Base-by-base conservation (phyloP, 2,329 filamentous ascomycete genomes). In the Claviceps monticola region DNA sequence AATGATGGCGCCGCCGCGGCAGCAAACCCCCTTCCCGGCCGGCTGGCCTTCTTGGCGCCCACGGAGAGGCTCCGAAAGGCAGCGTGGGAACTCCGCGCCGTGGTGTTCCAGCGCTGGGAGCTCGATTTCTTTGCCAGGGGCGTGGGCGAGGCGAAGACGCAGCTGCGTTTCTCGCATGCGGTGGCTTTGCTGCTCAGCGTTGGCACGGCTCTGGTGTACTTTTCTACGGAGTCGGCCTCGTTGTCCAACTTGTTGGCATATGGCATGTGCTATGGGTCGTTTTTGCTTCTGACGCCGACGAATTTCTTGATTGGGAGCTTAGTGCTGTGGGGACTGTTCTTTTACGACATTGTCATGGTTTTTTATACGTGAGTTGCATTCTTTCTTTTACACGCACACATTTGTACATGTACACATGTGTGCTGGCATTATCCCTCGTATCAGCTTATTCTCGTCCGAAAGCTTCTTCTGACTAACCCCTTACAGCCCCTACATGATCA, bases 271-370 rank as follows among this genome's bases (percentile, higher is more conserved):
- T 96, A 97, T 61, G 79, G 80, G 7, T 82, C 86, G 4, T 75
- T 96, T 51, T 80, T 91, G 59, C 70, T 95, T 50, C 80, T 97
- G 71, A 95, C 89, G 1, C 89, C 90, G 0, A 95, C 89, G 0
- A 91, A 88, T 0, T 95, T 96, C 62, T 71, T 78, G 51, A 95
- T 87, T 0, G 88, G 88, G 0, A 85, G 84, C 6, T 67, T 90
- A 44, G 82, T 97, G 9, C 73, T 97, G 1, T 71, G 74, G 9
- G 87, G 84, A 0, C 73, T 97, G 1, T 97, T 97, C 71, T 80
- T 95, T 62, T 98, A 98, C 62, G 91, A 98, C 64, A 91, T 98
- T 48, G 82, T 93, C 66, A 89, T 91, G 74, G 87, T 93, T 5
- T 93, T 93, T 63, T 93, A 85, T 64, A 90, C 86, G 71, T 82